Percentiles rank a stretch among this genome's conserved stretches.
Conservation (phyloP, 805 yeast species). For the Metschnikowia santaceciliae region DNA sequence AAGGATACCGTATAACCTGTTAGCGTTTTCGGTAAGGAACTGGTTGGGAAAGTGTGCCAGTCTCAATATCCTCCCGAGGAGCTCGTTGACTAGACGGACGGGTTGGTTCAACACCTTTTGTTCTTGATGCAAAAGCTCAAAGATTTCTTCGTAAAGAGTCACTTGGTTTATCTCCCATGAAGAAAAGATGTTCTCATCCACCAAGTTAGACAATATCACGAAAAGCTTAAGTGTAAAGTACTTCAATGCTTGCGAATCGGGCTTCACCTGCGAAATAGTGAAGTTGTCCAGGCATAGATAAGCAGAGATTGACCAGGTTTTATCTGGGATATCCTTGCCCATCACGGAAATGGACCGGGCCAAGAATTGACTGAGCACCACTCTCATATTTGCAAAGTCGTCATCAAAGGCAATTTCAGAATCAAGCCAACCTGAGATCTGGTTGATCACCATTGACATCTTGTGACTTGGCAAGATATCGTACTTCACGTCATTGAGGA, state of each 20-base stretch:
- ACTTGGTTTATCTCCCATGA: slow-evolving; percentile 30
- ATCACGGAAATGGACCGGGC: slow-evolving; percentile 16
- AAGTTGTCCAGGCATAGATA: slow-evolving; percentile 43
- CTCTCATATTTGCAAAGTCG: slow-evolving; percentile 48
- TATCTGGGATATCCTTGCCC: slow-evolving; percentile 22
- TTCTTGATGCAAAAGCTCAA: slow-evolving; percentile 39
- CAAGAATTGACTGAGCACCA: slow-evolving; percentile 48
- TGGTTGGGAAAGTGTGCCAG: slow-evolving; percentile 24
- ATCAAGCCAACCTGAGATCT: slow-evolving; percentile 55
- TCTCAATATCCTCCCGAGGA: slow-evolving; percentile 24
- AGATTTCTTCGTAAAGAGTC: slow-evolving; percentile 39
- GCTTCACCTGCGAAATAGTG: slow-evolving; percentile 37
- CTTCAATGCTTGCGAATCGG: slow-evolving; percentile 41
- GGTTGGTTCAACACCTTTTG: slow-evolving; percentile 10
- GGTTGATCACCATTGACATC: slow-evolving; percentile 55
- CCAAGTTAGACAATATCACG: slow-evolving; percentile 19
- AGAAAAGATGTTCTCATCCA: slow-evolving; percentile 1
- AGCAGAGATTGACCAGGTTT: slow-evolving; percentile 34
- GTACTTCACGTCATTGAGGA: slow-evolving; percentile 33
- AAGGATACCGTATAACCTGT: slow-evolving; percentile 34
- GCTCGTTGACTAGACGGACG: slow-evolving; percentile 28
- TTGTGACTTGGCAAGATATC: slow-evolving; percentile 61
- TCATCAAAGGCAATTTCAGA: slow-evolving; percentile 58
- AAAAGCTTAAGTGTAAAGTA: slow-evolving; percentile 45
- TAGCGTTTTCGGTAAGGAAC: slow-evolving; percentile 27